These are phyloP conservation scores for Hypoxylon sp. DNA, from an alignment of 2,329 filamentous ascomycete species.

Conservation along the genomic window DNA sequence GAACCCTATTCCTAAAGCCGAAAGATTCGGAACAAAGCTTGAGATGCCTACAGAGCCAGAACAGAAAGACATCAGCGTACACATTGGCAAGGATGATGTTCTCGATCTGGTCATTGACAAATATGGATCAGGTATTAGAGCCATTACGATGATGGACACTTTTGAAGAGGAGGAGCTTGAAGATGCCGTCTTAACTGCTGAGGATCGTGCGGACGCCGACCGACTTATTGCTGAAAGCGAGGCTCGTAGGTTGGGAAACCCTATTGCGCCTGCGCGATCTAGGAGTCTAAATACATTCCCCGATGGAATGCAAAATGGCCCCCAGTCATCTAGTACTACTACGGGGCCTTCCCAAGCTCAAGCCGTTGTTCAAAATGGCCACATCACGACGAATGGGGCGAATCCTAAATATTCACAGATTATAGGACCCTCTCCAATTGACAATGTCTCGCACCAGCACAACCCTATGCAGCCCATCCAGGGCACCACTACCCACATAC, in stretches of 20 bases:
- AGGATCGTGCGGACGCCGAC: conserved; percentile 72
- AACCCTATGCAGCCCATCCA: conserved; percentile 14
- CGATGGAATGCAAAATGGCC: neutral
- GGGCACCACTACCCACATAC: conserved; percentile 37
- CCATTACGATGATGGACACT: conserved; percentile 77
- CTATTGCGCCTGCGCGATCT: neutral
- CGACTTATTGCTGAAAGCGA: conserved; percentile 52
- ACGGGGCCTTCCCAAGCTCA: neutral
- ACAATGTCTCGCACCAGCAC: conserved; percentile 1
- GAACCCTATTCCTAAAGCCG: conserved; percentile 77
- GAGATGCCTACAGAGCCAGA: conserved; percentile 67
- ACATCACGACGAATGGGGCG: neutral
- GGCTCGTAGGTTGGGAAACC: conserved; percentile 42
- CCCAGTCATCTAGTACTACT: neutral
- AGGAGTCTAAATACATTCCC: neutral
- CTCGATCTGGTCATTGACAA: conserved; percentile 65
- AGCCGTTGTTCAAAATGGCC: neutral
- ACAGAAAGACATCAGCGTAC: conserved; percentile 66
- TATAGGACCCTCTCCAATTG: neutral
- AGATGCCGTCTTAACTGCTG: conserved; percentile 66
- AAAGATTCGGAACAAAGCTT: conserved; percentile 71
- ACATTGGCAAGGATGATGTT: conserved; percentile 74
- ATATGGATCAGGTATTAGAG: conserved; percentile 61
- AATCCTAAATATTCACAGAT: neutral
- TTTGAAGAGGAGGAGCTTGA: conserved; percentile 79